Conservation (phyloP, 768 basidiomycete species). For the Pulveroboletus sp. region DNA sequence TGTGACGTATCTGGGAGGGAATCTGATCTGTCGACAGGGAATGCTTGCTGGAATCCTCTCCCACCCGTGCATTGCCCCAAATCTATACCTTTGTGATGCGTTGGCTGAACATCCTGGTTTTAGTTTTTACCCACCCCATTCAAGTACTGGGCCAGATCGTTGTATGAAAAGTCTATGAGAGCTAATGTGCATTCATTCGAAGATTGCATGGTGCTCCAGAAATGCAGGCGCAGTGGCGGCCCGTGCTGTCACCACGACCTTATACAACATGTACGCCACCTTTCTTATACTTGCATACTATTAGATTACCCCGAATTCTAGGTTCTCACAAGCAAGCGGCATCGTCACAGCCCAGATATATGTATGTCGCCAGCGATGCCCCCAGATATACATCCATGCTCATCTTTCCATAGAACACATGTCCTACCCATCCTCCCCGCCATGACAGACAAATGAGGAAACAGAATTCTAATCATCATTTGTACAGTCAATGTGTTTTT, state of each 20-base stretch:
- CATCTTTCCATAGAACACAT: too few relatives aligned
- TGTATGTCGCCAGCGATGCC: conserved; percentile 50
- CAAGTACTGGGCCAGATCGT: conserved; percentile 27
- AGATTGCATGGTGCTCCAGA: conserved; percentile 57
- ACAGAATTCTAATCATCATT: conserved; percentile 50
- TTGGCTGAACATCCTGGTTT: background rate
- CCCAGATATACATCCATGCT: conserved; percentile 43
- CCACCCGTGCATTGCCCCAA: conserved; percentile 34
- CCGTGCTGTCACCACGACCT: conserved; percentile 55
- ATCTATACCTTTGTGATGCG: too few relatives aligned
- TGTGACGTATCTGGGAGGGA: background rate
- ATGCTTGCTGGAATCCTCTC: conserved; percentile 44
- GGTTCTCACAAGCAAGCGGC: conserved; percentile 41
- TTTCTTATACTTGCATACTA: background rate
- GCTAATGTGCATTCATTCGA: background rate
- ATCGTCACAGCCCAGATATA: conserved; percentile 58
- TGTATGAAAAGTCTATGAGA: background rate
- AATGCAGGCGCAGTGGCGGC: conserved; percentile 60
- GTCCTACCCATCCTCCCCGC: too few relatives aligned
- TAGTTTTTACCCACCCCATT: conserved; percentile 48
- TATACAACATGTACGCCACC: conserved; percentile 50
- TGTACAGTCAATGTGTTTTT: conserved; percentile 47
- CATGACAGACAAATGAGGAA: conserved; percentile 52
- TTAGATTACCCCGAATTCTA: conserved; percentile 1
- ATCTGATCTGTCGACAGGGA: background rate